These are phyloP conservation scores for Helianthus tuberosus DNA, from an alignment of 129 eudicot species.

Conservation along the genomic window DNA sequence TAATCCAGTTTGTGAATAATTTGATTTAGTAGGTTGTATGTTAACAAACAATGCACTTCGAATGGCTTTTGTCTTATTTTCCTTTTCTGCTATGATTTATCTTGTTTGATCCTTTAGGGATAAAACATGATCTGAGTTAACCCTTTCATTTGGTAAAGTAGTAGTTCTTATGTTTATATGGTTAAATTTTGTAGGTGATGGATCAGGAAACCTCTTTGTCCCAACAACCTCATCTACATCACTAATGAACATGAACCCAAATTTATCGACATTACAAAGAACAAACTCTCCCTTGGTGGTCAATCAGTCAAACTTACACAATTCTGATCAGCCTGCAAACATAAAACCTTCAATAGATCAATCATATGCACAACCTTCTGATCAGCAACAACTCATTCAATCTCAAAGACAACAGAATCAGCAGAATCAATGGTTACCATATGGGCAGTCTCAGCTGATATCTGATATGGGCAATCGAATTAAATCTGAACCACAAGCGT, in stretches of 20 bases:
- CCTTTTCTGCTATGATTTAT: background rate
- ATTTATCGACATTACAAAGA: conserved; percentile 50
- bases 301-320: conserved; percentile 47
- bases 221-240: conserved; percentile 61
- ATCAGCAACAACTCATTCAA: conserved; percentile 54
- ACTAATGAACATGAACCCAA: conserved; percentile 40
- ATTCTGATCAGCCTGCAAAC: conserved; percentile 44
- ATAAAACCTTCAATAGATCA: conserved; percentile 54
- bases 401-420: conserved; percentile 59
- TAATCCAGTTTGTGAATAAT: background rate
- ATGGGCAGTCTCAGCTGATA: conserved; percentile 49
- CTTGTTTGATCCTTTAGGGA: background rate
- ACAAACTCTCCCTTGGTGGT: conserved; percentile 45
- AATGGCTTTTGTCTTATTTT: background rate
- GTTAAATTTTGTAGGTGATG: conserved; percentile 60
- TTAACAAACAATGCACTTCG: background rate
- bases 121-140: background rate
- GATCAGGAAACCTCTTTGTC: conserved; percentile 59
- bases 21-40: background rate
- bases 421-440: conserved; percentile 46
- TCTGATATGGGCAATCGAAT: conserved; percentile 47
- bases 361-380: background rate
- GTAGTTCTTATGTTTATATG: conserved; percentile 13
- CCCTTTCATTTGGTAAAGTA: background rate
- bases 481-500: conserved; percentile 63